Evolutionary conservation across 164 flowering plant species (phyloP).

Genomic region (Magnolia sinica): DNA sequence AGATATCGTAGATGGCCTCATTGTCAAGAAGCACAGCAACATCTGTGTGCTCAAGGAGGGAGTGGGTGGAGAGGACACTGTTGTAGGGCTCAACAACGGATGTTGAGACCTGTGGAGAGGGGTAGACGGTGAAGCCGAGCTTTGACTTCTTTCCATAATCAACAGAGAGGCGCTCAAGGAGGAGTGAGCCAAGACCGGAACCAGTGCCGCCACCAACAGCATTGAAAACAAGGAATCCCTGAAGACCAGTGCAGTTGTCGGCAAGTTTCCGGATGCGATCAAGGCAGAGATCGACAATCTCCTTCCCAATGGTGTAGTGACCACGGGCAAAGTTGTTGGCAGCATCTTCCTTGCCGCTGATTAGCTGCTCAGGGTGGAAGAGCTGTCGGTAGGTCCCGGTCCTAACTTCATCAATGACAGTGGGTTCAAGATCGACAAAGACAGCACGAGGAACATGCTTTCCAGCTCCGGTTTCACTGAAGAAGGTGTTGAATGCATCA

Average conservation of each 20-base stretch:
- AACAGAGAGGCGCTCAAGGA: constrained; percentile 52
- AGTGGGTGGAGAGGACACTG: constrained; percentile 53
- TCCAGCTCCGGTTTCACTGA: constrained; percentile 62
- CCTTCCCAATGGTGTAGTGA: constrained; percentile 59
- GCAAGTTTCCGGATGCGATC: constrained; percentile 52
- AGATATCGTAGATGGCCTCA: constrained; percentile 51
- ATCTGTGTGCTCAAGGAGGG: constrained; percentile 54
- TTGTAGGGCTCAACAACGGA: constrained; percentile 57
- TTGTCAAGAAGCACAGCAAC: constrained; percentile 51
- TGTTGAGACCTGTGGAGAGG: constrained; percentile 51
- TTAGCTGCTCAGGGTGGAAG: constrained; percentile 56
- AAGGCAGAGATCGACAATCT: constrained; percentile 55
- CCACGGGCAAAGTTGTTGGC: constrained; percentile 70
- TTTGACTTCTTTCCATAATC: constrained; percentile 48
- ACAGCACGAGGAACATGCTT: constrained; percentile 60
- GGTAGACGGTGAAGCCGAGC: constrained; percentile 52
- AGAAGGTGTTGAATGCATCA: constrained; percentile 78
- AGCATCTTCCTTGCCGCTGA: constrained; percentile 69
- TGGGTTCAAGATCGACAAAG: constrained; percentile 61
- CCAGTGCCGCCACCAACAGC: constrained; percentile 62
- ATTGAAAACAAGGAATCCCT: constrained; percentile 51
- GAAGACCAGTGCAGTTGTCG: constrained; percentile 59
- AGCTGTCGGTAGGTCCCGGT: constrained; percentile 55
- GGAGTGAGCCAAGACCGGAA: constrained; percentile 52
- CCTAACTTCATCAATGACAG: constrained; percentile 64